Conservation (phyloP, 148 eudicot species). For the Dianthus caryophyllus region DNA sequence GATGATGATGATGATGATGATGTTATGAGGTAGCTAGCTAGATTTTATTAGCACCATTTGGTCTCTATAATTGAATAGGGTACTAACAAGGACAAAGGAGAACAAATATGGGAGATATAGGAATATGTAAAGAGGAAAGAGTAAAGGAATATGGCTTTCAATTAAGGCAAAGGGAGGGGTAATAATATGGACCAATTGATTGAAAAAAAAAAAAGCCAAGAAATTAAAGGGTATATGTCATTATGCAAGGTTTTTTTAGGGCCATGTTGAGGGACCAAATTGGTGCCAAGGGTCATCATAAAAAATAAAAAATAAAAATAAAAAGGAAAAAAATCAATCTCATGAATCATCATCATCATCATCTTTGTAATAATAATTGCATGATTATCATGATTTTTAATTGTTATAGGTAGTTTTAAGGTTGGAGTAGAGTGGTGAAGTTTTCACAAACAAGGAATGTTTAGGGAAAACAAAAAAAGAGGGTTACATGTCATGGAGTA, state of each 20-base stretch:
- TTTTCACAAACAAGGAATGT: conserved; percentile 21
- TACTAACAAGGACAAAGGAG: conserved; percentile 32
- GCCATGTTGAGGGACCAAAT: neutral
- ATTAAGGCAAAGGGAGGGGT: conserved; percentile 17
- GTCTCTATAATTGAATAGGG: conserved; percentile 5
- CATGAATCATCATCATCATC: too few relatives aligned
- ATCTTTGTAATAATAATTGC: conserved; percentile 25
- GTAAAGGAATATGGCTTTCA: conserved; percentile 33
- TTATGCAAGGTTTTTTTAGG: conserved; percentile 13
- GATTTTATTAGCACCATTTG: too few relatives aligned
- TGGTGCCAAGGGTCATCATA: too few relatives aligned
- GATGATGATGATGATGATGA: too few relatives aligned
- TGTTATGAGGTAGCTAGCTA: too few relatives aligned
- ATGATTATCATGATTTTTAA: conserved; percentile 26
- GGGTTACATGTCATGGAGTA: too few relatives aligned
- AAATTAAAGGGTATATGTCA: neutral
- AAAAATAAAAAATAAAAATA: too few relatives aligned
- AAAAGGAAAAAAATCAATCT: too few relatives aligned
- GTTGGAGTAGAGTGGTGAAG: conserved; percentile 17
- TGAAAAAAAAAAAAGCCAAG: conserved; percentile 11
- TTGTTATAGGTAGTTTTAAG: conserved; percentile 19
- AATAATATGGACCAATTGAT: conserved; percentile 27
- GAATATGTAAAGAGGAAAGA: conserved; percentile 17
- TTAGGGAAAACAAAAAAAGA: too few relatives aligned
- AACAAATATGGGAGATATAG: conserved; percentile 10